Conservation (phyloP, 225 moss, liverwort and hornwort genomes). For the Polytrichum formosum region DNA sequence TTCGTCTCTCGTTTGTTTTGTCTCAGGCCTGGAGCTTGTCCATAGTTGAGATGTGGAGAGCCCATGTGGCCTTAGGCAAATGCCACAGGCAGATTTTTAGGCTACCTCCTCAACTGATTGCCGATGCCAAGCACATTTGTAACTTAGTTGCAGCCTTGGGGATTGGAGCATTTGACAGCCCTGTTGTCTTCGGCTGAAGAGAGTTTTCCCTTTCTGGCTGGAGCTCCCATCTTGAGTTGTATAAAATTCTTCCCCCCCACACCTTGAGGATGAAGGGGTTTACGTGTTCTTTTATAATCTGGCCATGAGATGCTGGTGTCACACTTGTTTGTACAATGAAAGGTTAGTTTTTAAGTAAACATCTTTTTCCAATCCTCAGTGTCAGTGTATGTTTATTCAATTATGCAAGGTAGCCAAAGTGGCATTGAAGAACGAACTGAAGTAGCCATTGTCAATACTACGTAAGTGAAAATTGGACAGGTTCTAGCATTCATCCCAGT, state of each 20-base stretch:
- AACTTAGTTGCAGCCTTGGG: background rate
- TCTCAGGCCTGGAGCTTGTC: background rate
- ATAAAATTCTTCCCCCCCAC: constrained; percentile 1
- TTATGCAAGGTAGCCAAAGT: no score
- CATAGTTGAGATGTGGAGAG: background rate
- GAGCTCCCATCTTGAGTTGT: background rate
- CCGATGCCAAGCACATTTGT: background rate
- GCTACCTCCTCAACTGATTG: background rate
- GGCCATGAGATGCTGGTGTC: no score
- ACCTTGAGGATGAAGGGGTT: background rate
- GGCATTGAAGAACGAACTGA: no score
- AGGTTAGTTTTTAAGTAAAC: no score
- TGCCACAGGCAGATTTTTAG: background rate
- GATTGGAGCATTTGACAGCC: background rate
- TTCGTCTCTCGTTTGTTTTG: background rate
- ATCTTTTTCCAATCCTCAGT: no score
- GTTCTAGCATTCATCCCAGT: no score
- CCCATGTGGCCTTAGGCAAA: background rate
- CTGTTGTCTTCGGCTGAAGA: background rate
- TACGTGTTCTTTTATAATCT: no score
- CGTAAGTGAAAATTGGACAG: no score
- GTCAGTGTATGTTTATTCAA: no score
- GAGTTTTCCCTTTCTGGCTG: background rate
- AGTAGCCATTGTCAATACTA: no score
- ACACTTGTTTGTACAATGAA: no score